Conservation (phyloP, 805 yeast genomes). For the Zygotorulaspora chibaensis region DNA sequence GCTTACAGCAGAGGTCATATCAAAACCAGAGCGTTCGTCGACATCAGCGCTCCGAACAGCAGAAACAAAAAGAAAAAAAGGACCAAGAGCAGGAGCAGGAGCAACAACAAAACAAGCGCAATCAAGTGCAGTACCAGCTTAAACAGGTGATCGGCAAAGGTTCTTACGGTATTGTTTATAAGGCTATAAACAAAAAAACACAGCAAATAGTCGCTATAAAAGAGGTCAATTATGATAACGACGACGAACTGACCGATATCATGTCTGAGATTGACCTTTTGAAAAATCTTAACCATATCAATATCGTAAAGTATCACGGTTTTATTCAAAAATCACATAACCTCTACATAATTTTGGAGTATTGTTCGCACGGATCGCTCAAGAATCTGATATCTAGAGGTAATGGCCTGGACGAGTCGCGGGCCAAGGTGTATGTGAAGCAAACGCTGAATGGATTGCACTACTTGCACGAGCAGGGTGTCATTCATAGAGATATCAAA, state of each 20-base stretch:
- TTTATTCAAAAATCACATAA: slow-evolving; percentile 65
- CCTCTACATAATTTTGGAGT: slow-evolving; percentile 73
- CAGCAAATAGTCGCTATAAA: slow-evolving; percentile 74
- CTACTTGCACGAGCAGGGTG: slow-evolving; percentile 70
- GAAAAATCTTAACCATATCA: slow-evolving; percentile 75
- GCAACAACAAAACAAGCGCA: slow-evolving; percentile 17
- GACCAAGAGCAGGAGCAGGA: slow-evolving; percentile 8
- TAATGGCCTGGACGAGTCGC: slow-evolving; percentile 50
- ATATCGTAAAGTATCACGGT: slow-evolving; percentile 89
- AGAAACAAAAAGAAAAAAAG: slow-evolving; percentile 1
- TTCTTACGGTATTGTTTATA: slow-evolving; percentile 84
- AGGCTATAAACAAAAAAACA: slow-evolving; percentile 63
- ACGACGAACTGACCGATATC: slow-evolving; percentile 60
- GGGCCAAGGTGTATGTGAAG: slow-evolving; percentile 55
- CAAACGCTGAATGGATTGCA: slow-evolving; percentile 70
- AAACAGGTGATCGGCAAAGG: slow-evolving; percentile 78
- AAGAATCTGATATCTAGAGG: slow-evolving; percentile 37
- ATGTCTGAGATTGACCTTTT: slow-evolving; percentile 68
- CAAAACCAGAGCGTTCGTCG: background rate
- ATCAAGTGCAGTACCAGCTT: slow-evolving; percentile 44
- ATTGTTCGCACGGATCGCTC: slow-evolving; percentile 66
- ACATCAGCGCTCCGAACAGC: slow-evolving; percentile 10
- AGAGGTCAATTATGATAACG: slow-evolving; percentile 65
- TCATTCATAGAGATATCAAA: slow-evolving; percentile 89
- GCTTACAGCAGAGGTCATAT: background rate